Evolutionary conservation across 345 rosid genomes (phyloP).

Genomic region (Streptanthus diversifolius): DNA sequence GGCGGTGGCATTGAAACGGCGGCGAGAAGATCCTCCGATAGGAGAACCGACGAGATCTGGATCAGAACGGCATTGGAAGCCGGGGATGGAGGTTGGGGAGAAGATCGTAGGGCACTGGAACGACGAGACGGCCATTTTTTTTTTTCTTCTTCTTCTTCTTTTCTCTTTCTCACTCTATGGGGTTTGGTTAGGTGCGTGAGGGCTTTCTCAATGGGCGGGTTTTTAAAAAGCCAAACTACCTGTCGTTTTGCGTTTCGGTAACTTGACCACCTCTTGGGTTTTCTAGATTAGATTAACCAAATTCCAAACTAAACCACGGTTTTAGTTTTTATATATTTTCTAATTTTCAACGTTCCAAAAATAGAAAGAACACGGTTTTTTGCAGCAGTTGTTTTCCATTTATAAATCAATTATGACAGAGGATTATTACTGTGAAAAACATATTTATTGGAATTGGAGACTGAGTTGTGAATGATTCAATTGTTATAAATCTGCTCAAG

Average conservation of each 20-base stretch:
- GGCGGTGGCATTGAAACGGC: constrained; percentile 21
- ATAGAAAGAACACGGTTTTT: constrained; percentile 14
- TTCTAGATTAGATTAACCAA: constrained; percentile 8
- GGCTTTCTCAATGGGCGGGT: constrained; percentile 25
- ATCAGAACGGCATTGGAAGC: constrained; percentile 73
- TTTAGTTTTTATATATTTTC: not conserved
- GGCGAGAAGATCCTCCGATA: constrained; percentile 37
- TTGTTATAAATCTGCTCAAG: not conserved
- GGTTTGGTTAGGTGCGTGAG: constrained; percentile 28
- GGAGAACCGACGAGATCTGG: constrained; percentile 53
- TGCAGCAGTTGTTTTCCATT: not conserved
- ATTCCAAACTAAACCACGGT: constrained; percentile 3
- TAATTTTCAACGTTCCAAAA: constrained; percentile 5
- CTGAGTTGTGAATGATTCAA: not conserved
- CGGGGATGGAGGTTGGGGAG: constrained; percentile 31
- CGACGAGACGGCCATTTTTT: constrained; percentile 52
- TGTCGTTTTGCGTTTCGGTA: constrained; percentile 27
- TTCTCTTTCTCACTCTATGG: not conserved
- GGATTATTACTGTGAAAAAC: not conserved
- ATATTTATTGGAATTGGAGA: not conserved
- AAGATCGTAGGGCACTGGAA: constrained; percentile 34
- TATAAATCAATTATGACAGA: too few species aligned
- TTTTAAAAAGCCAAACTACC: constrained; percentile 20
- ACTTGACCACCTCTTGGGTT: constrained; percentile 24
- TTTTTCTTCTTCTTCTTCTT: not conserved